phyloP scores from a whole-genome alignment of 768 basidiomycete genomes.

The Megacollybia marginata region DNA sequence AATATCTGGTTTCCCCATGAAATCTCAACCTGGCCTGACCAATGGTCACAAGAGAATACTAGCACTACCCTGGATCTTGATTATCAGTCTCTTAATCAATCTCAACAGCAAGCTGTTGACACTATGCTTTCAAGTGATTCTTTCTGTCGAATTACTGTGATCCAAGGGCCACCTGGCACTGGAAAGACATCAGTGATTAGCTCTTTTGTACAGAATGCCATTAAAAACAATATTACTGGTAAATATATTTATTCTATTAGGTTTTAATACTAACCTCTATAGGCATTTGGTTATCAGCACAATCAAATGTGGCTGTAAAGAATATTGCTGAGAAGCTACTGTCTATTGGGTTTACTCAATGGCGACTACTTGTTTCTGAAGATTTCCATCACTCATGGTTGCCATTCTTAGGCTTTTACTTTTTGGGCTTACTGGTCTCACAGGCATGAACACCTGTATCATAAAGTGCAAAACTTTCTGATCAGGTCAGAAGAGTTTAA shows the following conservation, averaged over 20 bases:
- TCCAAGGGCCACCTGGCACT: constrained; percentile 50
- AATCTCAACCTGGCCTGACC: constrained; percentile 30
- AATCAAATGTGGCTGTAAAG: constrained; percentile 84
- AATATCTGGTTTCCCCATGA: constrained; percentile 39
- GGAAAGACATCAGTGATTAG: constrained; percentile 74
- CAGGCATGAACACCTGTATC: constrained; percentile 82
- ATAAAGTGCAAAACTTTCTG: constrained; percentile 35
- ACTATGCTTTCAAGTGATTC: constrained; percentile 35
- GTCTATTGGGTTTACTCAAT: constrained; percentile 43
- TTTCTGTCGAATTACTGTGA: constrained; percentile 23
- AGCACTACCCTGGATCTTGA: neutral
- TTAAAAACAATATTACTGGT: constrained; percentile 26
- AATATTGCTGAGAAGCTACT: constrained; percentile 80
- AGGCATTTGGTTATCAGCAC: constrained; percentile 73
- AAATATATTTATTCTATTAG: no score
- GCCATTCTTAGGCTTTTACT: constrained; percentile 9
- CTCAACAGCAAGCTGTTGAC: constrained; percentile 41
- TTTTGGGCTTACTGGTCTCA: constrained; percentile 5
- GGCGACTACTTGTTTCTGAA: constrained; percentile 64
- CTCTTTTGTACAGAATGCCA: constrained; percentile 45
- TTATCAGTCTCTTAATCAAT: constrained; percentile 28
- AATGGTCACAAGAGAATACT: constrained; percentile 19
- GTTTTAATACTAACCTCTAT: no score
- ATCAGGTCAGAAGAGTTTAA: constrained; percentile 42
- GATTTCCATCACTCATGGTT: constrained; percentile 65